Percentiles rank a stretch among this genome's conserved stretches.
These are phyloP conservation scores for Xylaria digitata DNA, from an alignment of 2,329 filamentous ascomycete genomes.

Conservation along the genomic window DNA sequence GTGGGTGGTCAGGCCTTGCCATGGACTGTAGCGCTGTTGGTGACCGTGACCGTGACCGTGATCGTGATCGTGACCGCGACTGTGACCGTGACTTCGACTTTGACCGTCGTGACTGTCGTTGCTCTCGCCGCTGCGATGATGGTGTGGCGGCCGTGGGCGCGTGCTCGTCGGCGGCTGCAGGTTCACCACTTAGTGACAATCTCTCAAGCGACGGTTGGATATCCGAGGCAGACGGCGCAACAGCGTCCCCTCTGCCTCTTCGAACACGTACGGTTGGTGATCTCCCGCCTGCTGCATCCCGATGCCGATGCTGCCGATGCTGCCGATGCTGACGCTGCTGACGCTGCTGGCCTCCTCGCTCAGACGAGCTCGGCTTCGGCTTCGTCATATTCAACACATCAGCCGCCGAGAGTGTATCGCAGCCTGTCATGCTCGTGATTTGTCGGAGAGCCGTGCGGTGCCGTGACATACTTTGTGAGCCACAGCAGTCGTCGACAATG, in stretches of 20 bases:
- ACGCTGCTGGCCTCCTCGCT: slow-evolving; percentile 33
- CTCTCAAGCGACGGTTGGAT: slow-evolving; percentile 51
- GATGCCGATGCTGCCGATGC: slow-evolving; percentile 32
- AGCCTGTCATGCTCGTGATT: slow-evolving; percentile 80
- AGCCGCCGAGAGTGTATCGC: slow-evolving; percentile 69
- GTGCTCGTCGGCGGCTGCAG: slow-evolving; percentile 46
- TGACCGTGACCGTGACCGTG: slow-evolving; percentile 12
- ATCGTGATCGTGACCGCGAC: neutral
- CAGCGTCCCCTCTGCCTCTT: slow-evolving; percentile 42
- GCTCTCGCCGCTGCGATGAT: slow-evolving; percentile 33
- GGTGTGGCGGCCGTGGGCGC: slow-evolving; percentile 38
- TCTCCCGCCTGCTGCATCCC: slow-evolving; percentile 37
- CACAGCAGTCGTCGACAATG: slow-evolving; percentile 88
- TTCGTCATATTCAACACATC: slow-evolving; percentile 63
- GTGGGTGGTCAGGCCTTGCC: slow-evolving; percentile 41
- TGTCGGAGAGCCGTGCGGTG: slow-evolving; percentile 77
- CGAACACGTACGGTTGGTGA: slow-evolving; percentile 48
- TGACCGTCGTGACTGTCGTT: slow-evolving; percentile 3
- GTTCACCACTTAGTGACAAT: slow-evolving; percentile 50
- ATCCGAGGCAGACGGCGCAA: slow-evolving; percentile 42
- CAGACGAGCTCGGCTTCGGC: slow-evolving; percentile 40
- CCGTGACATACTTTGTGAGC: slow-evolving; percentile 76
- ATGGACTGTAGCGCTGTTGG: slow-evolving; percentile 43
- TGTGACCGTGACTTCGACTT: no score
- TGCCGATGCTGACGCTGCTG: slow-evolving; percentile 34